Conservation (phyloP, 257 asterid species). For the Nicotiana sylvestris region DNA sequence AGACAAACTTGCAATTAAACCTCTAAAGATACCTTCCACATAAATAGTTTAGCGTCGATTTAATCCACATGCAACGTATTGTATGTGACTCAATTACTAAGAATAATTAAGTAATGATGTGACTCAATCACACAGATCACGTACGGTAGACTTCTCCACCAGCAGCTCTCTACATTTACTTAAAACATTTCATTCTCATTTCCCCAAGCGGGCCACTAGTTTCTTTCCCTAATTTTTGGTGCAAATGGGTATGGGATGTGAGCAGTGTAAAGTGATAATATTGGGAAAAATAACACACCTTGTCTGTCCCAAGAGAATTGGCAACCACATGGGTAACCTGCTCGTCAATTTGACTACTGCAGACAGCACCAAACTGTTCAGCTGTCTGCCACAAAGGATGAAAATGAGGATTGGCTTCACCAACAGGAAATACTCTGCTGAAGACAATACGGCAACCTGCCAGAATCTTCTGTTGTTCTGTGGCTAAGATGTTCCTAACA, state of each 20-base stretch:
- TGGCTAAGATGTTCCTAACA: constrained; percentile 83
- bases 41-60: background rate
- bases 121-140: background rate
- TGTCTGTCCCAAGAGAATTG: constrained; percentile 87
- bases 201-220: background rate
- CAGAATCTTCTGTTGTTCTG: constrained; percentile 77
- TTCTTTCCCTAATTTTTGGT: background rate
- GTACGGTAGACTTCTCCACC: background rate
- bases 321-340: constrained; percentile 99
- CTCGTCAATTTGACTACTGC: constrained; percentile 78
- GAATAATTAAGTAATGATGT: background rate
- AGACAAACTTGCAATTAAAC: constrained; percentile 1
- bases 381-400: constrained; percentile 98
- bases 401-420: constrained; percentile 88
- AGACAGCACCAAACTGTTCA: constrained; percentile 94
- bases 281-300: constrained; percentile 40
- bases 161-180: background rate
- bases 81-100: background rate
- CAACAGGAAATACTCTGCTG: constrained; percentile 94
- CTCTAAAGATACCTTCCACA: background rate
- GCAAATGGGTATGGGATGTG: background rate
- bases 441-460: constrained; percentile 86
- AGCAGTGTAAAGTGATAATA: background rate
- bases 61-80: background rate
- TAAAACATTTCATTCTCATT: background rate